A percentile compares a stretch with the other conserved stretches of the same genome.
phyloP scores from a whole-genome alignment of 345 rosid species.

The Limnanthes douglasii region DNA sequence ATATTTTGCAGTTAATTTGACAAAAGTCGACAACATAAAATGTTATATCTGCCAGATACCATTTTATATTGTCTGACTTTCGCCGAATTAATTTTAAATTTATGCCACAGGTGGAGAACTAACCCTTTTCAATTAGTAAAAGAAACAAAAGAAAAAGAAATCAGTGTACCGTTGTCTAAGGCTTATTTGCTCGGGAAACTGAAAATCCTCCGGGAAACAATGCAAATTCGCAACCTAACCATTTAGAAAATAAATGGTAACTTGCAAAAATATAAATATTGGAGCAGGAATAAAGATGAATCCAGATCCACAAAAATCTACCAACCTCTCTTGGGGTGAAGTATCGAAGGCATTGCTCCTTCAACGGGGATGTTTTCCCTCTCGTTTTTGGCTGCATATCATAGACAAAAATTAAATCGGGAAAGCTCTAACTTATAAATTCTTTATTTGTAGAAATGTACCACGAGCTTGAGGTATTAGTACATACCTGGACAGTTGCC shows the following conservation, averaged over 20 bases:
- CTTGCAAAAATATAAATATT: conserved; percentile 1
- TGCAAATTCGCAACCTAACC: conserved; percentile 82
- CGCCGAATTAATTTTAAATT: too few relatives aligned
- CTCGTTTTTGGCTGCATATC: conserved; percentile 39
- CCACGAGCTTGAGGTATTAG: background rate
- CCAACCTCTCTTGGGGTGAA: conserved; percentile 85
- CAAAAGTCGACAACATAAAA: too few relatives aligned
- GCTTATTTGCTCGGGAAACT: conserved; percentile 50
- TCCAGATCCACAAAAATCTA: conserved; percentile 5
- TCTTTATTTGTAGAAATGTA: background rate
- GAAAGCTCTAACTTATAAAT: background rate
- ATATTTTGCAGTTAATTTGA: too few relatives aligned
- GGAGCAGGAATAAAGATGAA: background rate
- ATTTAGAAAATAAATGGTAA: conserved; percentile 1
- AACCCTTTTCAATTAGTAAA: too few relatives aligned
- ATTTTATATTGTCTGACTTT: too few relatives aligned
- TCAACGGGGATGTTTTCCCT: conserved; percentile 44
- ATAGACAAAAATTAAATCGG: conserved; percentile 3
- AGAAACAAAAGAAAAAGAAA: too few relatives aligned
- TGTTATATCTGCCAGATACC: too few relatives aligned
- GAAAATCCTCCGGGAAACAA: conserved; percentile 74
- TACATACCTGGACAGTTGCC: conserved; percentile 61
- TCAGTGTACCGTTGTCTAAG: conserved; percentile 57
- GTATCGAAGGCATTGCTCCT: conserved; percentile 70
- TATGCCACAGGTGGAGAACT: too few relatives aligned